Percentiles rank a stretch among this genome's conserved stretches.
Evolutionary conservation across 1,284 basidiomycete genomes (phyloP).

Genomic region (Cutaneotrichosporon mucoides): DNA sequence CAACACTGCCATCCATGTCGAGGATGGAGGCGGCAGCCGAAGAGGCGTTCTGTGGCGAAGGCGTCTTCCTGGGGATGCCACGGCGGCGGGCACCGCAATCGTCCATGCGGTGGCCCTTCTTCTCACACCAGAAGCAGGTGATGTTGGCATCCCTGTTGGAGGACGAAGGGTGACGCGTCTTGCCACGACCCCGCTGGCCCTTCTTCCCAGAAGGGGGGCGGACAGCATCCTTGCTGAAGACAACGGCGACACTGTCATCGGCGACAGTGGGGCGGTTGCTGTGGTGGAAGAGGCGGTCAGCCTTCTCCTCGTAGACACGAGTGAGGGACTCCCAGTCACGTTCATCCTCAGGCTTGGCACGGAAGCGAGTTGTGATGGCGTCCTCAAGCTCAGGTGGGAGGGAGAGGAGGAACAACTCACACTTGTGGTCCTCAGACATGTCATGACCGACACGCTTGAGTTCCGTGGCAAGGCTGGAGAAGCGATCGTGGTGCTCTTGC

Average conservation of each 20-base stretch:
- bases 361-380: not conserved
- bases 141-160: slow-evolving; percentile 1
- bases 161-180: no score
- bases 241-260: not conserved
- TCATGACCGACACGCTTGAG: not conserved
- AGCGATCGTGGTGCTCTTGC: not conserved
- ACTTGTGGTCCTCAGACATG: not conserved
- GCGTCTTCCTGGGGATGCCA: not conserved
- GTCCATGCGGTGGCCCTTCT: slow-evolving; percentile 2
- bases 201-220: no score
- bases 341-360: not conserved
- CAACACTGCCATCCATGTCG: not conserved
- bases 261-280: not conserved
- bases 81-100: not conserved
- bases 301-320: slow-evolving; percentile 1
- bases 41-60: no score
- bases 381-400: slow-evolving; percentile 1
- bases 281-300: not conserved
- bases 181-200: no score
- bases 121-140: not conserved
- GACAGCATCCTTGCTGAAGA: not conserved
- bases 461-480: not conserved
- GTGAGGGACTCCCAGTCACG: not conserved
- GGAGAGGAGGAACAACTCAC: slow-evolving; percentile 1
- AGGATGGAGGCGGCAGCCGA: not conserved